Evolutionary conservation across 1,139 yeast species (phyloP).

Genomic region (Eremothecium sinecaudum): DNA sequence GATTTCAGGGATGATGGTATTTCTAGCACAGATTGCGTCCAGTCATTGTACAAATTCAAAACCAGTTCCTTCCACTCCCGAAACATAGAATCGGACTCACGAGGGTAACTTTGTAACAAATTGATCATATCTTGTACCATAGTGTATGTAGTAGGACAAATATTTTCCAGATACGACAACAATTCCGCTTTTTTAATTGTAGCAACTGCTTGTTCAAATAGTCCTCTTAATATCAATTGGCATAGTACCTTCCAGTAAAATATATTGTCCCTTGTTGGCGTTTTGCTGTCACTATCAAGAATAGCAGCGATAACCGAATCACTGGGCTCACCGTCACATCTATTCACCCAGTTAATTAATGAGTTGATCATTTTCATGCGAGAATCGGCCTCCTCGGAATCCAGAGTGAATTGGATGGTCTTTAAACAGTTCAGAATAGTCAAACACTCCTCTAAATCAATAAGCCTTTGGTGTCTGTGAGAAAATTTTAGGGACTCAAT

Average conservation of each 20-base stretch:
- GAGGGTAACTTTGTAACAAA: slow-evolving; percentile 31
- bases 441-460: slow-evolving; percentile 40
- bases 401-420: slow-evolving; percentile 43
- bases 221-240: slow-evolving; percentile 54
- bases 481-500: slow-evolving; percentile 25
- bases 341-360: slow-evolving; percentile 54
- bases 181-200: slow-evolving; percentile 36
- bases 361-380: slow-evolving; percentile 21
- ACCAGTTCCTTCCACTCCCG: slow-evolving; percentile 32
- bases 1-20: slow-evolving; percentile 23
- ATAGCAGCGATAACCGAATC: slow-evolving; percentile 35
- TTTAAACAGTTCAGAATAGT: slow-evolving; percentile 50
- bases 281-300: slow-evolving; percentile 14
- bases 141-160: slow-evolving; percentile 23
- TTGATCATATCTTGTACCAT: slow-evolving; percentile 41
- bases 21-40: slow-evolving; percentile 18
- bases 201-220: slow-evolving; percentile 45
- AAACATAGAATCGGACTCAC: slow-evolving; percentile 26
- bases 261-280: slow-evolving; percentile 38
- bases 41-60: slow-evolving; percentile 24
- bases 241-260: slow-evolving; percentile 58
- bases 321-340: slow-evolving; percentile 53
- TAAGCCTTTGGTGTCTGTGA: slow-evolving; percentile 20
- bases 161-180: slow-evolving; percentile 12
- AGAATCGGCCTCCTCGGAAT: slow-evolving; percentile 37